These are phyloP conservation scores for Xylogone sp. DNA, from an alignment of 2,329 filamentous ascomycete genomes.

Conservation along the genomic window DNA sequence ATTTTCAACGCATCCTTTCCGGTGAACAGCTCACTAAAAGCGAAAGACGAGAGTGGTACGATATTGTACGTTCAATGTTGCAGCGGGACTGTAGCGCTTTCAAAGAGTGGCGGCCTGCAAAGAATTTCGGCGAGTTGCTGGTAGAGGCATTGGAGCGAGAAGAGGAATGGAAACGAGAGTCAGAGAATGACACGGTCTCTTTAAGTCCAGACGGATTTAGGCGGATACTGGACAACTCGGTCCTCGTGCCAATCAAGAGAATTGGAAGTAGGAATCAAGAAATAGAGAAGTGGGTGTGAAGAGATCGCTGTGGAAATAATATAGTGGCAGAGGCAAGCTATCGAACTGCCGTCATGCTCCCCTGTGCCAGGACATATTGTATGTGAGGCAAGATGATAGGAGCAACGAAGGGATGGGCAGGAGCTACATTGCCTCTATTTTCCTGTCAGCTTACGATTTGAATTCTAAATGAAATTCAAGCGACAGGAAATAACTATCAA, in stretches of 20 bases:
- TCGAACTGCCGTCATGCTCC: too few species aligned
- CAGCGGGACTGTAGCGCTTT: slow-evolving; percentile 1
- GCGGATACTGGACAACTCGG: not conserved
- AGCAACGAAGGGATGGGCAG: too few species aligned
- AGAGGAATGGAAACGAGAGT: slow-evolving; percentile 6
- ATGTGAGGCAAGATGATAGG: too few species aligned
- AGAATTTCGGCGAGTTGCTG: slow-evolving; percentile 5
- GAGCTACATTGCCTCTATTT: too few species aligned
- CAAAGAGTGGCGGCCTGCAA: slow-evolving; percentile 1
- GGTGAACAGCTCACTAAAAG: not conserved
- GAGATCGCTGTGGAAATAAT: too few species aligned
- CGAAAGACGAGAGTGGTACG: not conserved
- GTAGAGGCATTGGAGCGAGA: slow-evolving; percentile 6
- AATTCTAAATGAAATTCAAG: too few species aligned
- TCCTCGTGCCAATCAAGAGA: not conserved
- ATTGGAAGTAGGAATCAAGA: not conserved
- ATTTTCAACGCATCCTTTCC: not conserved
- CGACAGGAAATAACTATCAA: too few species aligned
- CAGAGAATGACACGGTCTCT: not conserved
- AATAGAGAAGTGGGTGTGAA: not conserved
- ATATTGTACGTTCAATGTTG: not conserved
- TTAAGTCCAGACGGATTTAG: not conserved
- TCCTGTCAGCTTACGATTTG: too few species aligned
- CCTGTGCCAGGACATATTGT: too few species aligned
- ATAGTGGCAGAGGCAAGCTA: too few species aligned